phyloP scores from a whole-genome alignment of 1,284 basidiomycete species.

The Melampsora larici-populina region DNA sequence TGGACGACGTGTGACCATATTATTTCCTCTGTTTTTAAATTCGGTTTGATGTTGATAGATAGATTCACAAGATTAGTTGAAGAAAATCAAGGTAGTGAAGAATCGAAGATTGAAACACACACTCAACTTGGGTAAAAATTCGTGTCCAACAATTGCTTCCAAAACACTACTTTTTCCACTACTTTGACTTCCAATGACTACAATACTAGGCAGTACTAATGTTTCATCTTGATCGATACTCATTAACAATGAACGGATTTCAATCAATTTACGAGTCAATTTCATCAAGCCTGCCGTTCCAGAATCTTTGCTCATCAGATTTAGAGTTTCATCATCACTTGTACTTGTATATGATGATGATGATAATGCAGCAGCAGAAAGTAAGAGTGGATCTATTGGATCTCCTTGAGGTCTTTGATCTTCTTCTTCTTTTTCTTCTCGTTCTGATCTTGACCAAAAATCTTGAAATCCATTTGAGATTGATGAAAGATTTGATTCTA shows the following conservation, averaged over 20 bases:
- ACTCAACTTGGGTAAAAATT: slow-evolving; percentile 91
- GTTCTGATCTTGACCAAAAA: slow-evolving; percentile 6
- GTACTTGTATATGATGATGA: neutral
- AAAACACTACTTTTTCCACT: slow-evolving; percentile 96
- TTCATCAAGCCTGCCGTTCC: slow-evolving; percentile 65
- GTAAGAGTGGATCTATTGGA: neutral
- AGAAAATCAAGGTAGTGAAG: slow-evolving; percentile 12
- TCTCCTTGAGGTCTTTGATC: neutral
- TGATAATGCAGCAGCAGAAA: slow-evolving; percentile 21
- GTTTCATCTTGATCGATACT: slow-evolving; percentile 92
- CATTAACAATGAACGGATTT: slow-evolving; percentile 87
- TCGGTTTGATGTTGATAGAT: neutral
- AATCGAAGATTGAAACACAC: neutral
- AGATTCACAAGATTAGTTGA: neutral
- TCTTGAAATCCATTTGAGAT: slow-evolving; percentile 6
- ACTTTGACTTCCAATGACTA: slow-evolving; percentile 96
- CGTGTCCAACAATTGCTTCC: slow-evolving; percentile 95
- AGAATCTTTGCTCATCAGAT: slow-evolving; percentile 5
- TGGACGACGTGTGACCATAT: slow-evolving; percentile 98
- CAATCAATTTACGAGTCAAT: slow-evolving; percentile 90
- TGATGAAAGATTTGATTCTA: neutral
- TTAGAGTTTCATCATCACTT: neutral
- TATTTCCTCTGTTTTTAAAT: slow-evolving; percentile 77
- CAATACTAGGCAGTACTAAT: slow-evolving; percentile 90
- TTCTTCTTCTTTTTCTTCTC: slow-evolving; percentile 9